Conservation (phyloP, 805 yeast species). For the Pichia eremophila region DNA sequence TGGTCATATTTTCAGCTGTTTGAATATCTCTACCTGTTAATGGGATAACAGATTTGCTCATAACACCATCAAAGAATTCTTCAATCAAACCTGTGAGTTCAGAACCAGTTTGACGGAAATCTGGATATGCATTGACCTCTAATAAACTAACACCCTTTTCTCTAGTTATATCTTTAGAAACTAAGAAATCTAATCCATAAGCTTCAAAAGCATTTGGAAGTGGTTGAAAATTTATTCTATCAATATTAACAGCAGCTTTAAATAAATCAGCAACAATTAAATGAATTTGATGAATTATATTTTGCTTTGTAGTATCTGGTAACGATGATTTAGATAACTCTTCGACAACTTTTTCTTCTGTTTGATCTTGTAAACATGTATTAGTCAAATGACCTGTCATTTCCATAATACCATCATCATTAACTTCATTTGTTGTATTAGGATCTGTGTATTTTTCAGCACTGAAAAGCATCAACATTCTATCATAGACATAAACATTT, state of each 20-base stretch:
- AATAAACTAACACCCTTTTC: conserved; percentile 41
- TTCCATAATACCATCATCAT: conserved; percentile 26
- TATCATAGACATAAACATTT: conserved; percentile 66
- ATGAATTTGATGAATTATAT: conserved; percentile 47
- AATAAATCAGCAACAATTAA: conserved; percentile 61
- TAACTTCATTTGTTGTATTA: conserved; percentile 18
- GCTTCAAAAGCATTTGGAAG: conserved; percentile 74
- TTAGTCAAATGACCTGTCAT: conserved; percentile 83
- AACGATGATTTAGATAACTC: conserved; percentile 50
- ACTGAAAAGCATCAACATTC: conserved; percentile 80
- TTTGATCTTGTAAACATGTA: conserved; percentile 68
- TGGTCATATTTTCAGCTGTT: conserved; percentile 3
- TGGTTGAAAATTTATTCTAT: conserved; percentile 79
- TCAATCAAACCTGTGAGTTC: conserved; percentile 57
- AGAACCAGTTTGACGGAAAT: conserved; percentile 90
- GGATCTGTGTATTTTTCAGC: conserved; percentile 37
- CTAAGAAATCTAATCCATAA: conserved; percentile 82
- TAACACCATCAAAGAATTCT: conserved; percentile 54
- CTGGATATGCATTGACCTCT: conserved; percentile 92
- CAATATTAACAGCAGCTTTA: conserved; percentile 71
- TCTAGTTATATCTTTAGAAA: conserved; percentile 37
- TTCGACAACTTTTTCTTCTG: conserved; percentile 33
- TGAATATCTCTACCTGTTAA: conserved; percentile 3
- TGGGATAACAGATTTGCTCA: conserved; percentile 21
- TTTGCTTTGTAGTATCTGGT: conserved; percentile 24